Evolutionary conservation across 2,329 filamentous ascomycete species (phyloP).

Genomic region (Colletotrichum gigasporum): DNA sequence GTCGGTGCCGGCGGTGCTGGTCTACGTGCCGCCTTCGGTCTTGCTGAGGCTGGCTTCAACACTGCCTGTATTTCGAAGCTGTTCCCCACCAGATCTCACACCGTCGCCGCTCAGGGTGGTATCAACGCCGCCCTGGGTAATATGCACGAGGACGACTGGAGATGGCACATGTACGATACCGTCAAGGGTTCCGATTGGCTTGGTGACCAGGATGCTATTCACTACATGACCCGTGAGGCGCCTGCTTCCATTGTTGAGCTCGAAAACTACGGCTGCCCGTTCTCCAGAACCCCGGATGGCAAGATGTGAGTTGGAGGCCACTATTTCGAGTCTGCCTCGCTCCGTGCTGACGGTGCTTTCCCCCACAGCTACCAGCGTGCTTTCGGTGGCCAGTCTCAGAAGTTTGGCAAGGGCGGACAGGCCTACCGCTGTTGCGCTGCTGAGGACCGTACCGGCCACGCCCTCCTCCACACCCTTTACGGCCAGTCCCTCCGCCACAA

Average conservation of each 20-base stretch:
- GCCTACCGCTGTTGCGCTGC: conserved; percentile 97
- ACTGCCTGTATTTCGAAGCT: conserved; percentile 89
- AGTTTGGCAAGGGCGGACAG: conserved; percentile 96
- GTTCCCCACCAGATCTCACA: conserved; percentile 87
- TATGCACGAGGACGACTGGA: conserved; percentile 98
- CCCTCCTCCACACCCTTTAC: conserved; percentile 97
- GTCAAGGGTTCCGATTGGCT: conserved; percentile 98
- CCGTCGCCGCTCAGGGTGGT: conserved; percentile 82
- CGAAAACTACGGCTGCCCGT: conserved; percentile 97
- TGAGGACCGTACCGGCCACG: conserved; percentile 96
- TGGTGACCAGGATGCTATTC: conserved; percentile 95
- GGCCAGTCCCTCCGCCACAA: conserved; percentile 97
- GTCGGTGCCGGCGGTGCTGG: conserved; percentile 86
- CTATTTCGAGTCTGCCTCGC: no score
- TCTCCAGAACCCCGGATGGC: conserved; percentile 95
- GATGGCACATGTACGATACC: conserved; percentile 99
- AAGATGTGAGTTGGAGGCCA: conserved; percentile 80
- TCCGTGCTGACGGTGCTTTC: conserved; percentile 34
- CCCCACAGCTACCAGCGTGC: conserved; percentile 86
- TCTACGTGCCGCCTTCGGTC: conserved; percentile 84
- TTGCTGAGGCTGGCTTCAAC: conserved; percentile 90
- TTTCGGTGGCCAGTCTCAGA: conserved; percentile 96
- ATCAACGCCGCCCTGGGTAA: conserved; percentile 92
- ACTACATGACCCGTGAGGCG: conserved; percentile 98
- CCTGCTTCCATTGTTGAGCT: conserved; percentile 92